Percentiles rank a stretch among this genome's conserved stretches.
Evolutionary conservation across 768 basidiomycete genomes (phyloP).

Genomic region (Clitopilus hobsonii): DNA sequence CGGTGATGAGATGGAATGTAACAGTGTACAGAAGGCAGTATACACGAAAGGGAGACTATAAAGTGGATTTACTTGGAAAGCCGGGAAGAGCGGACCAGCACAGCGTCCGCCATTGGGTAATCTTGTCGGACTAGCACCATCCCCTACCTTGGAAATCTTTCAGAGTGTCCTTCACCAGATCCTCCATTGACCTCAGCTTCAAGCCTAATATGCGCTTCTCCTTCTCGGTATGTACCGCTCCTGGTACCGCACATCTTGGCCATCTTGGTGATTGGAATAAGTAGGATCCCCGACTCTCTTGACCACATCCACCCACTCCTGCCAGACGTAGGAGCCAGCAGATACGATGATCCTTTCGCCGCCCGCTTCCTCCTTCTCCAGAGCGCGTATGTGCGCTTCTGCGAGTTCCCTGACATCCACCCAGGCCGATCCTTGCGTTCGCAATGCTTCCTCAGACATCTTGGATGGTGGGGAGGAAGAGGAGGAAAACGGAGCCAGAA

Average conservation of each 20-base stretch:
- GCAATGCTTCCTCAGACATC: conserved; percentile 4
- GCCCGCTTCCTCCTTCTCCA: conserved; percentile 47
- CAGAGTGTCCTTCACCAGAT: conserved; percentile 24
- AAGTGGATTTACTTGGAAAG: no score
- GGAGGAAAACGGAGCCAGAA: conserved; percentile 12
- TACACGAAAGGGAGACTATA: no score
- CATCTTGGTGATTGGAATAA: no score
- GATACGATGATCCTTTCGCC: conserved; percentile 54
- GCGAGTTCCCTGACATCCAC: conserved; percentile 56
- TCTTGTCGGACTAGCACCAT: conserved; percentile 18
- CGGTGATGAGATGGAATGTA: neutral
- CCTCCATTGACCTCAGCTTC: conserved; percentile 22
- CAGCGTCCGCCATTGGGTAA: no score
- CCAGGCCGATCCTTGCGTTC: conserved; percentile 24
- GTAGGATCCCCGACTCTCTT: conserved; percentile 29
- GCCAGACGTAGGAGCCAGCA: conserved; percentile 25
- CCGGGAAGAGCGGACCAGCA: no score
- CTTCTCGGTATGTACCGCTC: conserved; percentile 20
- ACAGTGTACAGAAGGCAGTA: no score
- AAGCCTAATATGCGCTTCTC: conserved; percentile 25
- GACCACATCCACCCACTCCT: conserved; percentile 22
- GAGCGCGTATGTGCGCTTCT: conserved; percentile 46
- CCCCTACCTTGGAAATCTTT: conserved; percentile 25
- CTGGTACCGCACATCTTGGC: conserved; percentile 11
- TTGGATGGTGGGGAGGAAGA: conserved; percentile 13